Evolutionary conservation across 768 basidiomycete genomes (phyloP).

Genomic region (Tylopilus sp.): DNA sequence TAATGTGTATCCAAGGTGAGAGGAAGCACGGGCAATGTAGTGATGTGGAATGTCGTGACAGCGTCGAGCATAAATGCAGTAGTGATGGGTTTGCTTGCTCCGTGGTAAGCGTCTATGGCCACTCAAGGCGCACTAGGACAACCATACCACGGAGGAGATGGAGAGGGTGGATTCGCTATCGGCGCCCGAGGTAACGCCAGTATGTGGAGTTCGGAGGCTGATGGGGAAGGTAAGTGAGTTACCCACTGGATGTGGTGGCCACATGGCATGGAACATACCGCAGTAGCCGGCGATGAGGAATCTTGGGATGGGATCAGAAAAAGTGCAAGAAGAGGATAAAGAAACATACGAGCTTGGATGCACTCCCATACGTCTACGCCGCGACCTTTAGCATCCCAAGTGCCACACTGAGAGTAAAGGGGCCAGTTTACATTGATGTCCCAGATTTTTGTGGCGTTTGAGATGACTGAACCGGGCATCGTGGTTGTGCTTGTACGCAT

Average conservation of each 20-base stretch:
- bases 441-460: conserved; percentile 69
- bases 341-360: conserved; percentile 52
- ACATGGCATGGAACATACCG: conserved; percentile 21
- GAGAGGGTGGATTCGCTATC: conserved; percentile 20
- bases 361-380: conserved; percentile 80
- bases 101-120: conserved; percentile 2
- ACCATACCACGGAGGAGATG: conserved; percentile 4
- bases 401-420: conserved; percentile 62
- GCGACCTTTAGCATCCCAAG: conserved; percentile 64
- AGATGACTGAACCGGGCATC: conserved; percentile 40
- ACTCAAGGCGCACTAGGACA: neutral
- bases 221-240: conserved; percentile 3
- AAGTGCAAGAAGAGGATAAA: neutral
- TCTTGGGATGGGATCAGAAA: conserved; percentile 37
- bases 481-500: conserved; percentile 23
- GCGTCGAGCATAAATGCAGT: conserved; percentile 5
- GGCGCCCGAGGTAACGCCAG: conserved; percentile 48
- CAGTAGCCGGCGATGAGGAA: conserved; percentile 53
- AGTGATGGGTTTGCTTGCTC: neutral
- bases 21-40: conserved; percentile 1
- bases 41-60: conserved; percentile 3
- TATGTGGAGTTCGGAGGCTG: conserved; percentile 43
- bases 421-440: conserved; percentile 65
- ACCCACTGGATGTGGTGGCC: neutral
- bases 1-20: conserved; percentile 7